Base-by-base conservation (phyloP, 441 rosid genomes). In the Biscutella laevigata region DNA sequence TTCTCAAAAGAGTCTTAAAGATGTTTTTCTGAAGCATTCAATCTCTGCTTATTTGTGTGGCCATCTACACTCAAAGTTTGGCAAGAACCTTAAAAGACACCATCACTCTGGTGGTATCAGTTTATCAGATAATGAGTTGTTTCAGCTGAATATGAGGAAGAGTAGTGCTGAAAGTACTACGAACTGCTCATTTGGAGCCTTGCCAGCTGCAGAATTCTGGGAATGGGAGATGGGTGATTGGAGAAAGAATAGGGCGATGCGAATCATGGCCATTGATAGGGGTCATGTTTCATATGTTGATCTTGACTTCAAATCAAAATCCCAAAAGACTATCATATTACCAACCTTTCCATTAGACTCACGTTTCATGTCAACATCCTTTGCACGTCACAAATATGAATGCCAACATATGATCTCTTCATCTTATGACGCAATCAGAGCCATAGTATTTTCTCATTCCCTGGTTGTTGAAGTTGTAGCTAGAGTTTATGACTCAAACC, bases 141-240 rank as follows among this genome's bases (percentile, higher is more conserved):
- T 83, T 48, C 98, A 88, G 83, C 66, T 77, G 49, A 79, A 91
- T 61, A 77, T 88, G 59, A 82, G 82, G 46, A 78, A 64, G 58
- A 28, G 36, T 28, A 51, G 80, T 61, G 71, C 55, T 11, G 74
- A 48, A 44, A 71, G 44, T 39, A 30, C 54, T 57, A 44, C 52
- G 34, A 83, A 88, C 61, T 85, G 96, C 57, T 79, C 96, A 4
- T 73, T 63, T 54, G 81, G 76, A 67, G 87, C 80, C 20, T 48
- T 68, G 12, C 68, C 73, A 4, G 39, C 48, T 32, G 54, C 78
- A 35, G 95, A 88, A 33, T 91, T 91, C 59, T 91, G 98, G 96
- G 98, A 91, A 55, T 88, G 98, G 98, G 96, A 88, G 77, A 85
- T 85, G 94, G 95, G 89, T 72, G 98, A 91, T 67, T 91, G 98